Evolutionary conservation across 2,329 filamentous ascomycete genomes (phyloP), one percentile per base, ranked within the genome.

Genomic region (Aureobasidium namibiae): DNA sequence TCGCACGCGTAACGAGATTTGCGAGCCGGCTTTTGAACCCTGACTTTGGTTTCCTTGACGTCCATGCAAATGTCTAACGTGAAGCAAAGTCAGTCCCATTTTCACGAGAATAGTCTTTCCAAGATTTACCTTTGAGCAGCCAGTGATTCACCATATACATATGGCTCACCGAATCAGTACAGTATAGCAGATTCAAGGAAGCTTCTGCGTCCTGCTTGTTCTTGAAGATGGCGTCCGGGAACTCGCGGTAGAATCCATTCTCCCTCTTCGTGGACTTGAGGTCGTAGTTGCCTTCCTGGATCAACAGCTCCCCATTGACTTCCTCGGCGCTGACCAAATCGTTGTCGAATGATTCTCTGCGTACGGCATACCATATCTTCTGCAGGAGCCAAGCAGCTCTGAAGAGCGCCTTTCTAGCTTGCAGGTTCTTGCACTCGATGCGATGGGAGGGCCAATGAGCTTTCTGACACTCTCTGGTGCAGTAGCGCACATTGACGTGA

Each of bases 371-470:
- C 54, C 64, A 67, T 6, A 58, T 31, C 4, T 56, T 26, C 21
- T 65, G 62, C 8, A 65, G 46, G 11, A 67, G 23, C 3, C 62
- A 46, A 0, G 42, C 65, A n/a, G 63, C 65, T 11, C 66, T 65
- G 16, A 62, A 63, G 29, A 67, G 36, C 31, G 53, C 41, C 41
- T 49, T 64, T 16, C 54, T 36, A 1, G 29, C 23, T 42, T 39
- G 41, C 11, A 57, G 3, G 16, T 38, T 38, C 11, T 11, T 36
- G 18, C 63, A 65, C 0, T 24, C 39, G 0, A 16, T 8, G 18
- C 61, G 63, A 49, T 65, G 63, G 18, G 1, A 14, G 1, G 24
- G 2, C 48, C 61, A 62, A 21, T 61, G 54, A 1, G 56, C 38
- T 9, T 8, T 54, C 57, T 64, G 62, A 42, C 63, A 65, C 2